phyloP scores from a whole-genome alignment of 805 yeast genomes.

The Starmerella riodocensis region DNA sequence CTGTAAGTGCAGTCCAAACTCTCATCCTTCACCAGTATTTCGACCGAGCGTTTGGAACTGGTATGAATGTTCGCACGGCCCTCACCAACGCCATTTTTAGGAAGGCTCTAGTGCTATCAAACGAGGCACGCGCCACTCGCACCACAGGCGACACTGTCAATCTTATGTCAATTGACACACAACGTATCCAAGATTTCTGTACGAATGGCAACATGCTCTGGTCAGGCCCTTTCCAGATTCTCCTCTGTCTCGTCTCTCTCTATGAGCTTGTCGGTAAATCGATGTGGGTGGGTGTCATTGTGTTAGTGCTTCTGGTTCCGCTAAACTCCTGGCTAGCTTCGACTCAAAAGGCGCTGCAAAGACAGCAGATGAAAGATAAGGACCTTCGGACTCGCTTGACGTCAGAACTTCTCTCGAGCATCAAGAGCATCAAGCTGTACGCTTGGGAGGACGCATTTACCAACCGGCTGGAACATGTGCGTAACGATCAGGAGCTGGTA shows the following conservation, averaged over 20 bases:
- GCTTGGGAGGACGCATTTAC: conserved; percentile 91
- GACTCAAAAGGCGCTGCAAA: conserved; percentile 50
- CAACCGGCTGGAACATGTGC: conserved; percentile 57
- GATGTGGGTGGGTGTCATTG: conserved; percentile 87
- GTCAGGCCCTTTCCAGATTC: conserved; percentile 88
- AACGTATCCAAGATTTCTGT: conserved; percentile 69
- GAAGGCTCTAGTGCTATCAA: conserved; percentile 57
- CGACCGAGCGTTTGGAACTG: conserved; percentile 39
- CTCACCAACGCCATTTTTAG: conserved; percentile 55
- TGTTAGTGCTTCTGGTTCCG: conserved; percentile 68
- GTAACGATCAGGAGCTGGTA: conserved; percentile 74
- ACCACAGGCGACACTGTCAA: conserved; percentile 90
- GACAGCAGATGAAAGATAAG: conserved; percentile 71
- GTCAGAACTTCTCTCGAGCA: conserved; percentile 74
- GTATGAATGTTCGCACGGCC: conserved; percentile 46
- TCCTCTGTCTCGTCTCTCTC: conserved; percentile 59
- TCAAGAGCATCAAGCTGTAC: conserved; percentile 81
- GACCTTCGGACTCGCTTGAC: conserved; percentile 84
- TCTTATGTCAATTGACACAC: conserved; percentile 87
- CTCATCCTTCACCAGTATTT: conserved; percentile 55
- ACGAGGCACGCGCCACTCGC: conserved; percentile 47
- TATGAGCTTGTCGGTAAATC: conserved; percentile 65
- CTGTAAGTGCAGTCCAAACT: conserved; percentile 47
- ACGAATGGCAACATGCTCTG: conserved; percentile 69
- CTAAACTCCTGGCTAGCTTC: conserved; percentile 57